Percentiles rank a stretch among this genome's conserved stretches.
These are phyloP conservation scores for Gynandropsis gynandra DNA, from an alignment of 345 rosid species.

Conservation along the genomic window DNA sequence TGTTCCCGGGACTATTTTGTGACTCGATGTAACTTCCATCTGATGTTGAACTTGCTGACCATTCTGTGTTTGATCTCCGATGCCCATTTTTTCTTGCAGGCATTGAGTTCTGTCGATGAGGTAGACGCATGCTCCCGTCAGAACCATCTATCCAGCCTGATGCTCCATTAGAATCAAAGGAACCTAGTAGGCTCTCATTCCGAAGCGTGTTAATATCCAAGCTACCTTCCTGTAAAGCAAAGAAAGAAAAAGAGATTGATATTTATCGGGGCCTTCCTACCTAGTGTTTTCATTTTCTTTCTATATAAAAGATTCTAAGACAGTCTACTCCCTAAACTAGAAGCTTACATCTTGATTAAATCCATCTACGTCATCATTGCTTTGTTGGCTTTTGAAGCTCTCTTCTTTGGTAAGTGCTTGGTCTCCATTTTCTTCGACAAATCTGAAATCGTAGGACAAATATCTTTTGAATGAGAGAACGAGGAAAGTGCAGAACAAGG, in stretches of 20 bases:
- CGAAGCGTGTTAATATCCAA: slow-evolving; percentile 19
- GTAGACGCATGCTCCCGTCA: slow-evolving; percentile 23
- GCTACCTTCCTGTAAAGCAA: slow-evolving; percentile 42
- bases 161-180: slow-evolving; percentile 38
- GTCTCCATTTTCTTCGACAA: slow-evolving; percentile 42
- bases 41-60: slow-evolving; percentile 82
- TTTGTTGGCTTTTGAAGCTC: slow-evolving; percentile 45
- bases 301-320: background rate
- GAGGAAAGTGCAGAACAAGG: background rate
- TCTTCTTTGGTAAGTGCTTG: slow-evolving; percentile 32
- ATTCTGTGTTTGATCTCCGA: slow-evolving; percentile 73
- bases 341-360: slow-evolving; percentile 34
- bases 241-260: background rate
- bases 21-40: slow-evolving; percentile 71
- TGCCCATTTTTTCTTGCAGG: slow-evolving; percentile 39
- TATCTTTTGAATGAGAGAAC: slow-evolving; percentile 7
- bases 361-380: slow-evolving; percentile 38
- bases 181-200: slow-evolving; percentile 28
- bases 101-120: slow-evolving; percentile 42
- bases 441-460: slow-evolving; percentile 28
- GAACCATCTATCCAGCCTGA: slow-evolving; percentile 30
- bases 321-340: slow-evolving; percentile 30
- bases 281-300: too few species aligned
- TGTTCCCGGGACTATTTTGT: slow-evolving; percentile 46
- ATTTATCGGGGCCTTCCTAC: slow-evolving; percentile 8